Conservation (phyloP, 805 yeast species). For the Monosporozyma yasuniensis region DNA sequence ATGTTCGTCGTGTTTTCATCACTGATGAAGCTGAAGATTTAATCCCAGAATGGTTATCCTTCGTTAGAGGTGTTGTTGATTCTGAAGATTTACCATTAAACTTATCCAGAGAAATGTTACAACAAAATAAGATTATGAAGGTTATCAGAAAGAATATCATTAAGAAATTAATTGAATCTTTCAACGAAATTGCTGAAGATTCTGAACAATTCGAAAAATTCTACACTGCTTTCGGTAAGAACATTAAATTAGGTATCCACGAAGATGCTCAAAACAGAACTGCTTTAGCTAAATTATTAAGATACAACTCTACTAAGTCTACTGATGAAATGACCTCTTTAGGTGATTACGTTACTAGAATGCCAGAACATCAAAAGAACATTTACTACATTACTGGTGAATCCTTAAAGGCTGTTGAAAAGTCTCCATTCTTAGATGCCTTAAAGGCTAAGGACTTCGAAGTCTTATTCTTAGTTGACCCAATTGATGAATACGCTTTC, state of each 20-base stretch:
- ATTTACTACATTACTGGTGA: constrained; percentile 99
- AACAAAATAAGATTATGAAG: constrained; percentile 99
- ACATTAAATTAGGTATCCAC: constrained; percentile 97
- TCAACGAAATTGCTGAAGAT: constrained; percentile 99
- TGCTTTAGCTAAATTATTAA: constrained; percentile 89
- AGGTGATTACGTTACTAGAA: constrained; percentile 95
- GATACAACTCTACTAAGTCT: constrained; percentile 96
- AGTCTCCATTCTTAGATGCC: constrained; percentile 98
- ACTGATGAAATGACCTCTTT: constrained; percentile 89
- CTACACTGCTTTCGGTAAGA: constrained; percentile 96
- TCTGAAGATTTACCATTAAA: constrained; percentile 98
- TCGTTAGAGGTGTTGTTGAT: constrained; percentile 98
- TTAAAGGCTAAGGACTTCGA: constrained; percentile 97
- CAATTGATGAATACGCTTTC: constrained; percentile 99
- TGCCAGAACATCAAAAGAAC: constrained; percentile 99
- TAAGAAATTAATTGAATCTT: constrained; percentile 96
- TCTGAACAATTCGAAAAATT: constrained; percentile 96
- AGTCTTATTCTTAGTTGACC: constrained; percentile 95
- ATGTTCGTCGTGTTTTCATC: constrained; percentile 98
- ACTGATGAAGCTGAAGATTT: constrained; percentile 99
- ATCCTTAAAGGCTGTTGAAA: constrained; percentile 92
- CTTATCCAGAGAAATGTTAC: constrained; percentile 99
- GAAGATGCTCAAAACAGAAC: constrained; percentile 97
- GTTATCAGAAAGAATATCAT: constrained; percentile 98
- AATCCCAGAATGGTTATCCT: constrained; percentile 97